A percentile compares a stretch with the other conserved stretches of the same genome.
These are phyloP conservation scores for Neurospora sp. DNA, from an alignment of 495 filamentous ascomycete genomes.

Conservation along the genomic window DNA sequence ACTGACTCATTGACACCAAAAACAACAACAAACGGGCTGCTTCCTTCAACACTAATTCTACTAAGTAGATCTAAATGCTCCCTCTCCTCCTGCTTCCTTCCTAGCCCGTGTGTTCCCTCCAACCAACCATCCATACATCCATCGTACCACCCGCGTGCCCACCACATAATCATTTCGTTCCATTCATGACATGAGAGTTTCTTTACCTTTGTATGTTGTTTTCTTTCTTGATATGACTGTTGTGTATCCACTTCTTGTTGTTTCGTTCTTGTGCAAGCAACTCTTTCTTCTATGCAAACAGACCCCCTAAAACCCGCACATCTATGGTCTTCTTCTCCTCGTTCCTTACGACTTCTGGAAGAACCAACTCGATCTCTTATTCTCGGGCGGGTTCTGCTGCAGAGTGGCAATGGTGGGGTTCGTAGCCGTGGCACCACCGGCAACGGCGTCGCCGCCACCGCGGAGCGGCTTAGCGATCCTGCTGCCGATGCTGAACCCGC, in stretches of 20 bases:
- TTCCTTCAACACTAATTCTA: background rate
- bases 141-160: background rate
- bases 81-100: background rate
- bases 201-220: conserved; percentile 1
- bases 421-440: conserved; percentile 23
- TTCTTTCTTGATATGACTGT: background rate
- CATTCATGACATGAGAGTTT: background rate
- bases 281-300: background rate
- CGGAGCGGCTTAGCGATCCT: too few relatives aligned
- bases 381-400: conserved; percentile 36
- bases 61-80: background rate
- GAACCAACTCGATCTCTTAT: conserved; percentile 50
- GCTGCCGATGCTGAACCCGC: too few relatives aligned
- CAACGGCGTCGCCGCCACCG: conserved; percentile 78
- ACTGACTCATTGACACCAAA: background rate
- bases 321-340: background rate
- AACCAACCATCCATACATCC: background rate
- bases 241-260: background rate
- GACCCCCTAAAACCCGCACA: background rate
- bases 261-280: background rate
- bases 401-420: conserved; percentile 43
- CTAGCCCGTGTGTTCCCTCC: background rate
- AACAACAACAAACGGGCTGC: background rate
- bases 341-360: conserved; percentile 36
- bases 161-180: background rate